Percentiles rank a stretch among this genome's conserved stretches.
phyloP scores from a whole-genome alignment of 345 rosid species.

The Brassica napus region Da-Ae NC_063434.1:4402001-4402500 shows the following conservation, averaged over 20 bases:
- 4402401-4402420: slow-evolving; percentile 20
- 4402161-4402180: slow-evolving; percentile 22
- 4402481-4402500: slow-evolving; percentile 1
- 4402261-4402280: slow-evolving; percentile 2
- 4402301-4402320: neutral
- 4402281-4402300: slow-evolving; percentile 10
- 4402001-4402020: slow-evolving; percentile 26
- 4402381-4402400: slow-evolving; percentile 7
- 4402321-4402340: slow-evolving; percentile 21
- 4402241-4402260: neutral
- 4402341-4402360: neutral
- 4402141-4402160: neutral
- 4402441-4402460: neutral
- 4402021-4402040: slow-evolving; percentile 20
- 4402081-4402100: neutral
- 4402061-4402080: slow-evolving; percentile 1
- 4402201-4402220: neutral
- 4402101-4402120: slow-evolving; percentile 10
- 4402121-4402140: neutral
- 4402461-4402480: slow-evolving; percentile 18
- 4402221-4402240: slow-evolving; percentile 12
- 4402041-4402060: slow-evolving; percentile 20
- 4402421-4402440: slow-evolving; percentile 18
- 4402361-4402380: slow-evolving; percentile 6
- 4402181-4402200: slow-evolving; percentile 19